These are phyloP conservation scores for Davidsoniella eucalypti DNA, from an alignment of 2,329 filamentous ascomycete genomes.

Conservation along the genomic window DNA sequence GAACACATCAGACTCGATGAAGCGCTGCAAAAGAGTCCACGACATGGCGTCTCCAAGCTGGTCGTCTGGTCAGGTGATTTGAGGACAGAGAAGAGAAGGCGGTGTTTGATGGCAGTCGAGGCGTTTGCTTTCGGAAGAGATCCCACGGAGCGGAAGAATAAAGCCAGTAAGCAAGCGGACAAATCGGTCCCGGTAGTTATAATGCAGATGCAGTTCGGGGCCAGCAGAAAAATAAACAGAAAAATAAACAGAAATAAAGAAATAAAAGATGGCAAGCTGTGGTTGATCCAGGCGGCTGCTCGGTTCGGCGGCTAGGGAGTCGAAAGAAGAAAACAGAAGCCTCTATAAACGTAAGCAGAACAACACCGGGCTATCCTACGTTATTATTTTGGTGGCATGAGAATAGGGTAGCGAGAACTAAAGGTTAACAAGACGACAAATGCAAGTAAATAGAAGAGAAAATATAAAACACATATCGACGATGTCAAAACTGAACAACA, in stretches of 20 bases:
- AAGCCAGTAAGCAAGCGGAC: too few species aligned
- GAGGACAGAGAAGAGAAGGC: background rate
- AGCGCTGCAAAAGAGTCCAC: constrained; percentile 78
- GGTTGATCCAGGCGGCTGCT: background rate
- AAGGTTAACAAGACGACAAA: background rate
- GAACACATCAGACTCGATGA: constrained; percentile 88
- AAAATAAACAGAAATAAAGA: background rate
- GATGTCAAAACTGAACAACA: background rate
- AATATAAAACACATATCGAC: background rate
- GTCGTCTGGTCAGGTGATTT: background rate
- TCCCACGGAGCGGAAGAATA: too few species aligned
- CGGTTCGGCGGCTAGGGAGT: too few species aligned
- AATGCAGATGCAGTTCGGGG: too few species aligned
- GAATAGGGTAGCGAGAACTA: background rate
- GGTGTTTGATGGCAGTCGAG: background rate
- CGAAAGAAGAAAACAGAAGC: too few species aligned
- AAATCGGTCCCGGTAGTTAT: background rate
- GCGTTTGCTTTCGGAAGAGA: background rate
- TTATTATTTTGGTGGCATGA: too few species aligned
- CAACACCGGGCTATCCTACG: too few species aligned
- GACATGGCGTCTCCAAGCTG: constrained; percentile 33
- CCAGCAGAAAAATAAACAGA: background rate
- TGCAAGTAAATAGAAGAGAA: background rate
- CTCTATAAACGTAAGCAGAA: too few species aligned
- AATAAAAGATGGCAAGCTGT: background rate